phyloP scores from a whole-genome alignment of 2,329 filamentous ascomycete species.

The Pseudogymnoascus sp. region DNA sequence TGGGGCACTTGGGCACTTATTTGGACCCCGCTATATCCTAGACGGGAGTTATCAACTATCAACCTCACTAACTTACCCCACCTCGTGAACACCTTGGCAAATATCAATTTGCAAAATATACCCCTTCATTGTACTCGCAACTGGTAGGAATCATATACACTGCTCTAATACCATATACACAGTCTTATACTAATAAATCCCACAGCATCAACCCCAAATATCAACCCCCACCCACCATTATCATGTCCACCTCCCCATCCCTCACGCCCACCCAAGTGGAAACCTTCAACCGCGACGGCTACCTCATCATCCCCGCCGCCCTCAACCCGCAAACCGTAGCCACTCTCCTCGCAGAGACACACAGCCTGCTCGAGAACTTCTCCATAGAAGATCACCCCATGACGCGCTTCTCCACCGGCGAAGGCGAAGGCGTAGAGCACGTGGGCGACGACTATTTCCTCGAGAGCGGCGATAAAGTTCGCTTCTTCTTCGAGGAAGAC shows the following conservation, averaged over 20 bases:
- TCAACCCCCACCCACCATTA: background rate
- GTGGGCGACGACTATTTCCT: conserved; percentile 95
- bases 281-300: conserved; percentile 75
- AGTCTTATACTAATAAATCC: background rate
- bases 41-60: background rate
- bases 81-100: background rate
- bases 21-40: background rate
- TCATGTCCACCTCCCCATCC: conserved; percentile 31
- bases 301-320: conserved; percentile 76
- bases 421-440: conserved; percentile 56
- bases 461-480: conserved; percentile 77
- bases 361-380: conserved; percentile 66
- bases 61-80: background rate
- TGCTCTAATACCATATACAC: background rate
- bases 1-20: background rate
- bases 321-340: conserved; percentile 58
- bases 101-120: background rate
- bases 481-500: conserved; percentile 96
- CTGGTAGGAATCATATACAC: background rate
- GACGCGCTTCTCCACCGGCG: conserved; percentile 87
- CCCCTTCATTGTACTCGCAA: background rate
- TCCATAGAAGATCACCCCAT: conserved; percentile 78
- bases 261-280: conserved; percentile 65
- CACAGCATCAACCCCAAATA: background rate
- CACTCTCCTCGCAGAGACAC: conserved; percentile 65